Evolutionary conservation across 1,139 yeast genomes (phyloP).

Genomic region (Yamadazyma taylorii): DNA sequence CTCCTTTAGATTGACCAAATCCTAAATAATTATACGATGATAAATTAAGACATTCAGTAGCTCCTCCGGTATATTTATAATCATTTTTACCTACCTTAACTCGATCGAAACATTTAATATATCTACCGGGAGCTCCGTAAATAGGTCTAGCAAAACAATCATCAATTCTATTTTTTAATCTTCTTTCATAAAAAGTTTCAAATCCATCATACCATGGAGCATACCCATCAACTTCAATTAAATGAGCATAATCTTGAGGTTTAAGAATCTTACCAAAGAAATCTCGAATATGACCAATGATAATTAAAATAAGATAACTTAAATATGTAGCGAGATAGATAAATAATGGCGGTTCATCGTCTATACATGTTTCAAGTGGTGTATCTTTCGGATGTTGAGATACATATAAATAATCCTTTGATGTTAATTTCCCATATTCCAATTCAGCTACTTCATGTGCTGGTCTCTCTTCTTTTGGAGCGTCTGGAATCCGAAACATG

Average conservation of each 20-base stretch:
- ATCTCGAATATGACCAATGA: constrained; percentile 88
- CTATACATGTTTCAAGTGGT: constrained; percentile 58
- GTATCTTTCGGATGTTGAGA: constrained; percentile 54
- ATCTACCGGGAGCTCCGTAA: constrained; percentile 96
- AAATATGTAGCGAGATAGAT: constrained; percentile 80
- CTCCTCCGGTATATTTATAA: constrained; percentile 71
- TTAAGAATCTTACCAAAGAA: constrained; percentile 76
- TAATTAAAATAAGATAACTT: constrained; percentile 76
- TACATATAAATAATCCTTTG: constrained; percentile 56
- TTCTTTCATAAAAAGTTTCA: constrained; percentile 89
- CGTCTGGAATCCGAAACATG: constrained; percentile 42
- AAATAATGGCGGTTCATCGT: constrained; percentile 85
- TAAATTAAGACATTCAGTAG: constrained; percentile 77
- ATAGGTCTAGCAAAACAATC: constrained; percentile 96
- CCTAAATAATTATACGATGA: constrained; percentile 94
- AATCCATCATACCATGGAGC: constrained; percentile 97
- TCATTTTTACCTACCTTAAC: constrained; percentile 59
- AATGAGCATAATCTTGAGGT: constrained; percentile 62
- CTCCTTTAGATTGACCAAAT: constrained; percentile 93
- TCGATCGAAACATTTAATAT: constrained; percentile 77
- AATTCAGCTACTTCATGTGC: constrained; percentile 55
- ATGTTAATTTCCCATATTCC: constrained; percentile 64
- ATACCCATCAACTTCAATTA: constrained; percentile 80
- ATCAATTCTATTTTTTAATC: constrained; percentile 85
- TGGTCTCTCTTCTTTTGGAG: constrained; percentile 48